Conservation (phyloP, 805 yeast species). For the Lipomyces sp. region DNA sequence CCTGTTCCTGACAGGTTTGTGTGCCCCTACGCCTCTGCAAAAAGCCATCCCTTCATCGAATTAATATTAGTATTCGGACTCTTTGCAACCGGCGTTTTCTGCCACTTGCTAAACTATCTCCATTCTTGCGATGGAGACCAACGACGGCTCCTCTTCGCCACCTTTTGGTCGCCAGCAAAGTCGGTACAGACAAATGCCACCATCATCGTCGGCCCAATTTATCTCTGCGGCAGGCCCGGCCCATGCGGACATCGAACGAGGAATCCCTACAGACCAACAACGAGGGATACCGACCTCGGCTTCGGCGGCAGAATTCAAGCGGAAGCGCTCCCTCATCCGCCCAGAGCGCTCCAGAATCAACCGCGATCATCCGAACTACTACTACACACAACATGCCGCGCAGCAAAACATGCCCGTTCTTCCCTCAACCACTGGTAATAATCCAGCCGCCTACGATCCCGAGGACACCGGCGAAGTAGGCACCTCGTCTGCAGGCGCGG, state of each 20-base stretch:
- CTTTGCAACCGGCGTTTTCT: not conserved
- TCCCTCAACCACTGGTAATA: slow-evolving; percentile 75
- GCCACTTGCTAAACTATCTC: not conserved
- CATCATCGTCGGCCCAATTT: slow-evolving; percentile 31
- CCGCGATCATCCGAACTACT: slow-evolving; percentile 74
- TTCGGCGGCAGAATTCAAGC: slow-evolving; percentile 37
- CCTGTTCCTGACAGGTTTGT: not conserved
- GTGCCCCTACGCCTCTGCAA: not conserved
- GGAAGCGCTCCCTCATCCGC: slow-evolving; percentile 74
- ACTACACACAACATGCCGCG: slow-evolving; percentile 73
- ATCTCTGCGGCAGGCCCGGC: slow-evolving; percentile 9
- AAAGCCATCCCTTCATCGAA: not conserved
- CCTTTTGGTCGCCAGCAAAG: not conserved
- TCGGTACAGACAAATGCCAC: slow-evolving; percentile 9
- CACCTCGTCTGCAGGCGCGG: slow-evolving; percentile 9
- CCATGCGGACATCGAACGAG: slow-evolving; percentile 19
- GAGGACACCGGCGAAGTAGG: slow-evolving; percentile 11
- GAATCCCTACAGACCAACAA: slow-evolving; percentile 3
- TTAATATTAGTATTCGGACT: not conserved
- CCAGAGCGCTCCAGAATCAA: slow-evolving; percentile 78
- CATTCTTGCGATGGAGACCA: not conserved
- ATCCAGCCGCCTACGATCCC: slow-evolving; percentile 50
- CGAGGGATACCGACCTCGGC: slow-evolving; percentile 26
- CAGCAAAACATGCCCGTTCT: slow-evolving; percentile 66
- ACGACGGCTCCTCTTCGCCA: slow-evolving; percentile 1